Base-by-base conservation (phyloP, 805 yeast genomes). In the Zygoascus ofunaensis region DNA sequence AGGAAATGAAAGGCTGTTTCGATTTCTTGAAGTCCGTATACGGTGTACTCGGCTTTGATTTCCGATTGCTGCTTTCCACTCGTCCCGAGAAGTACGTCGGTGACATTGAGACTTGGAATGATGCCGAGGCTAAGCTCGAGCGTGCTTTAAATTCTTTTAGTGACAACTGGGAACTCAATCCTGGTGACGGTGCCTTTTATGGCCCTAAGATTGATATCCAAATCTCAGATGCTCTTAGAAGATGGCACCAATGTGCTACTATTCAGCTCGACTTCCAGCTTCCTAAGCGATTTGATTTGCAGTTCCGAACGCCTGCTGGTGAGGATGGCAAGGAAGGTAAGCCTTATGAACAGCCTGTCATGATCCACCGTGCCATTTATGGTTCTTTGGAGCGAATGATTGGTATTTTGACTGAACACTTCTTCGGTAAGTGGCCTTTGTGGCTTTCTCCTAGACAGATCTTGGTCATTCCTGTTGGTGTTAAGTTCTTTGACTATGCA, bases 381-480 rank as follows among this genome's bases (percentile, higher is more conserved):
- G 99, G 99, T 55, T 86, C 96, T 38, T 94, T 92, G 49, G 99
- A 92, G 75, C 85, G 99, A 76, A 89, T 92, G 97, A 85, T 95
- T 51, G 98, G 97, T 51, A 90, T 92, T 57, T 79, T 92, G 66
- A 89, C 95, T 48, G 99, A 92, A 70, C 98, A 92, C 72, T 92
- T 74, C 70, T 95, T 89, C 62, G 99, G 99, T 60, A 92, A 87
- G 66, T 92, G 99, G 99, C 99, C 99, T 61, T 86, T 92, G 76
- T 92, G 98, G 98, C 75, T 92, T 63, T 89, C 97, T n/a, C 99
- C 99, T 60, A 83, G 98, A 72, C 99, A 92, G 71, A 77, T 90
- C 47, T 73, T 90, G 57, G 94, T 92, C 58, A 92, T 92, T 24
- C 98, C 98, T 56, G 97, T 92, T 57, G 97, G 96, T 61, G 94